These are phyloP conservation scores for Ilex asprella DNA, from an alignment of 257 asterid species.

Conservation along the genomic window DNA sequence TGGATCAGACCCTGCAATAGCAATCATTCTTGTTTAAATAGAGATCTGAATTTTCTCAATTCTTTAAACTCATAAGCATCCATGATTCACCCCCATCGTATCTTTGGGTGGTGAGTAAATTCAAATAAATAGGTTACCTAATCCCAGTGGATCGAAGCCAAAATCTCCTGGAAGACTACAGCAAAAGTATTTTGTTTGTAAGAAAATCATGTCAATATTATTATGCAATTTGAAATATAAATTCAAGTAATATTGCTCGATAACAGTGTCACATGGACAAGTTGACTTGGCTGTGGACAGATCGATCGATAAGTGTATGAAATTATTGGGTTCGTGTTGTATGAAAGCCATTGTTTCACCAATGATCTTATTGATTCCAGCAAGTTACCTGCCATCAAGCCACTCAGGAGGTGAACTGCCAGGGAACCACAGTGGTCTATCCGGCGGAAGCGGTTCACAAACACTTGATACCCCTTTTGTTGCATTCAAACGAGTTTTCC, in stretches of 20 bases:
- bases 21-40: not conserved
- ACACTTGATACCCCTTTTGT: constrained; percentile 70
- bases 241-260: too few relatives aligned
- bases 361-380: too few relatives aligned
- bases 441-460: constrained; percentile 83
- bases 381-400: constrained; percentile 75
- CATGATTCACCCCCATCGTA: not conserved
- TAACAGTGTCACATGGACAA: too few relatives aligned
- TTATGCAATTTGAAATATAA: not conserved
- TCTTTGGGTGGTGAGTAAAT: too few relatives aligned
- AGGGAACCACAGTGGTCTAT: constrained; percentile 89
- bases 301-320: too few relatives aligned
- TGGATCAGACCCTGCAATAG: constrained; percentile 62
- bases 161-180: constrained; percentile 86
- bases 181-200: not conserved
- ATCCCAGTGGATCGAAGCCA: constrained; percentile 84
- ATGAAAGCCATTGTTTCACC: too few relatives aligned
- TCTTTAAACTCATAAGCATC: too few relatives aligned
- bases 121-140: constrained; percentile 35
- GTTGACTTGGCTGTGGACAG: too few relatives aligned
- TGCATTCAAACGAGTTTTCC: constrained; percentile 34
- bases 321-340: too few relatives aligned
- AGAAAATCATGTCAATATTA: not conserved
- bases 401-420: constrained; percentile 86
- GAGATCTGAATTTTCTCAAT: not conserved